A percentile compares a stretch with the other conserved stretches of the same genome.
These are phyloP conservation scores for Chara braunii DNA, from an alignment of 139 green algal species.

Conservation along the genomic window DNA sequence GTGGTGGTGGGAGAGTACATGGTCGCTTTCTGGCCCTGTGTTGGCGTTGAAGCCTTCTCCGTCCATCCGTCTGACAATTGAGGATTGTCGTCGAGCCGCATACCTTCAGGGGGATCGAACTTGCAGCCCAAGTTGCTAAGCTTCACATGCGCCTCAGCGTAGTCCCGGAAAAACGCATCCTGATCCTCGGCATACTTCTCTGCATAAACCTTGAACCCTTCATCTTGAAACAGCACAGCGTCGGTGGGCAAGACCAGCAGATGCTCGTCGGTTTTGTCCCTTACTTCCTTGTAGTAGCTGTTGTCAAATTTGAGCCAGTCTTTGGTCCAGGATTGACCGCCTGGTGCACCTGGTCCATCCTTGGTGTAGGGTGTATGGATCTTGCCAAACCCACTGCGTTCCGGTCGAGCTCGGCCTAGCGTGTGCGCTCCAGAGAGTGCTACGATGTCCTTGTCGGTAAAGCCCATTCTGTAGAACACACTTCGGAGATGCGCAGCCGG, in stretches of 20 bases:
- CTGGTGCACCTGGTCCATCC: conserved; percentile 64
- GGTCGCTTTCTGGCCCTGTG: no score
- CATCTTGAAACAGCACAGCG: conserved; percentile 73
- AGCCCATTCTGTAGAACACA: conserved; percentile 13
- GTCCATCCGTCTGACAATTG: no score
- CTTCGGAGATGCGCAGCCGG: conserved; percentile 21
- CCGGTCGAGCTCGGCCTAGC: no score
- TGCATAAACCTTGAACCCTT: conserved; percentile 62
- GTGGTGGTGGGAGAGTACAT: no score
- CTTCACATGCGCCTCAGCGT: conserved; percentile 40
- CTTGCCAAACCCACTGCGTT: no score
- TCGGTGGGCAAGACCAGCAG: conserved; percentile 85
- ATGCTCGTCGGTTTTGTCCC: conserved; percentile 57
- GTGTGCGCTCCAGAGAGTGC: conserved; percentile 21
- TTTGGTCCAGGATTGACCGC: conserved; percentile 74
- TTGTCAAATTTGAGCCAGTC: conserved; percentile 92
- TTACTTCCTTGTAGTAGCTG: conserved; percentile 58
- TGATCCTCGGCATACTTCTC: conserved; percentile 40
- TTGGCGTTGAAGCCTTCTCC: no score
- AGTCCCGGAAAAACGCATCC: conserved; percentile 49
- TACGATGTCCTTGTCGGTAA: conserved; percentile 28
- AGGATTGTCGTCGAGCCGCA: no score
- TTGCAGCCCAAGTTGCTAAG: conserved; percentile 33
- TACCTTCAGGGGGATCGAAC: conserved; percentile 37
- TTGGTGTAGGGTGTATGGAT: no score